These are phyloP conservation scores for Amaranthus tricolor DNA, from an alignment of 179 eudicot genomes.

Conservation along the genomic window DNA sequence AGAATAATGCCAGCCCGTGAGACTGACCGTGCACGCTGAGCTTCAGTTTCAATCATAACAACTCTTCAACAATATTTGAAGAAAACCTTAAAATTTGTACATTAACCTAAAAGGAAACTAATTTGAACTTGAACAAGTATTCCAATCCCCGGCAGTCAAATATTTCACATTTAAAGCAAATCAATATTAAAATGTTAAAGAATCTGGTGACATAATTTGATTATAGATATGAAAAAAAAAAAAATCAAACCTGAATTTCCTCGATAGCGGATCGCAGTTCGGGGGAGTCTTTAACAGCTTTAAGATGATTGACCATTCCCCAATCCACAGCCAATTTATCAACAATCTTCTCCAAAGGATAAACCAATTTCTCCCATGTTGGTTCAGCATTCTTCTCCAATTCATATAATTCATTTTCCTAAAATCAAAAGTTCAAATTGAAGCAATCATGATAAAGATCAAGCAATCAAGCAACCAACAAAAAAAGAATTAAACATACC, in stretches of 20 bases:
- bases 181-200: too few species aligned
- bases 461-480: not conserved
- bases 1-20: too few species aligned
- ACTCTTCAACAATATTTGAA: too few species aligned
- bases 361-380: slow-evolving; percentile 83
- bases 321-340: slow-evolving; percentile 74
- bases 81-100: too few species aligned
- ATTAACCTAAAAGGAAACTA: too few species aligned
- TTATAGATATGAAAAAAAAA: not conserved
- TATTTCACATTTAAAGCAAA: too few species aligned
- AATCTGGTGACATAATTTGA: too few species aligned
- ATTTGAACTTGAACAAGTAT: too few species aligned
- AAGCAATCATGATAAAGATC: not conserved
- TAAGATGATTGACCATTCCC: slow-evolving; percentile 94
- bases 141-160: too few species aligned
- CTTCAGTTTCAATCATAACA: too few species aligned
- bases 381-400: slow-evolving; percentile 88
- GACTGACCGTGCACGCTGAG: too few species aligned
- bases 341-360: slow-evolving; percentile 78
- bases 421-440: not conserved
- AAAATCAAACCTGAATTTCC: slow-evolving; percentile 75
- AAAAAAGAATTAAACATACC: slow-evolving; percentile 25
- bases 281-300: slow-evolving; percentile 76
- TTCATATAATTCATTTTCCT: slow-evolving; percentile 74
- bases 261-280: slow-evolving; percentile 95